Evolutionary conservation across 1,139 yeast genomes (phyloP).

Genomic region (Yamadazyma atlantica): DNA sequence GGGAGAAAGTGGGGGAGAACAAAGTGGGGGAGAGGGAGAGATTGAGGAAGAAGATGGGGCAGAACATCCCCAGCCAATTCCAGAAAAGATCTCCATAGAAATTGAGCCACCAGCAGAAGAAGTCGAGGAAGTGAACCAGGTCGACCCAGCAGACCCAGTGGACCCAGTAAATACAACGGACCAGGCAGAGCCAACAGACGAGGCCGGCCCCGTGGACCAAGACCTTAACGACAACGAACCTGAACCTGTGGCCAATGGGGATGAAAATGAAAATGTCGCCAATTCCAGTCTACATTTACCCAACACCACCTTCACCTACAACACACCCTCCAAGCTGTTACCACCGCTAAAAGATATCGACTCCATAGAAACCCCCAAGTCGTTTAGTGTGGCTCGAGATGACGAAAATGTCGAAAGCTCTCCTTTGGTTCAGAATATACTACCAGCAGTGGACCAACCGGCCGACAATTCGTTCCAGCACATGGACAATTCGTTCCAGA

Average conservation of each 20-base stretch:
- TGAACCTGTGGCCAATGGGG: background rate
- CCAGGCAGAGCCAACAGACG: no score
- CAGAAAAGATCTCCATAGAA: background rate
- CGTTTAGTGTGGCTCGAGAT: constrained; percentile 37
- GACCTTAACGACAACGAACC: constrained; percentile 5
- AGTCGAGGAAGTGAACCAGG: no score
- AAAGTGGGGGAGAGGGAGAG: constrained; percentile 3
- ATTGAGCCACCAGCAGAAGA: constrained; percentile 4
- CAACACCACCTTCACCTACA: constrained; percentile 20
- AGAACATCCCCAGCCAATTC: background rate
- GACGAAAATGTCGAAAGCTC: constrained; percentile 19
- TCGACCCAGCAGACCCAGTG: no score
- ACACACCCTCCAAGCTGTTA: constrained; percentile 46
- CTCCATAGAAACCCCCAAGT: constrained; percentile 41
- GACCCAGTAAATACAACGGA: no score
- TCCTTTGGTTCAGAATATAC: constrained; percentile 18
- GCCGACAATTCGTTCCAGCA: no score
- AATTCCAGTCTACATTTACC: constrained; percentile 6
- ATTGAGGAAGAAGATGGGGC: constrained; percentile 2
- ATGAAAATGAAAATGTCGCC: constrained; percentile 1
- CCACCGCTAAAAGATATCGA: constrained; percentile 49
- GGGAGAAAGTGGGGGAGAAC: background rate
- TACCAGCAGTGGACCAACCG: no score
- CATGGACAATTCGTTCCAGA: background rate
- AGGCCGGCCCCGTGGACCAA: no score